Evolutionary conservation across 179 eudicot genomes (phyloP).

Genomic region (Beta lomatogona): DNA sequence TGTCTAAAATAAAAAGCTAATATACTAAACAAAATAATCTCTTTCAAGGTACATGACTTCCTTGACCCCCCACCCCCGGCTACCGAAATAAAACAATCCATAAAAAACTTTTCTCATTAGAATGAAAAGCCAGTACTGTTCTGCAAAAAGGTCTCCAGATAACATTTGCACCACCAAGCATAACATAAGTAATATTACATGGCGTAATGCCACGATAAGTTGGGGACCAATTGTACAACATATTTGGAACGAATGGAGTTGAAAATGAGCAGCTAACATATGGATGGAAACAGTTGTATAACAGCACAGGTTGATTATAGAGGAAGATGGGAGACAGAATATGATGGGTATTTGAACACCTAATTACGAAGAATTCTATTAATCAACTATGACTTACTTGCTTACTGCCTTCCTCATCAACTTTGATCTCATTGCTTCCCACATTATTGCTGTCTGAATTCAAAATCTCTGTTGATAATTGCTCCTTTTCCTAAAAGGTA

Average conservation of each 20-base stretch:
- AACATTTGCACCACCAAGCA: constrained; percentile 14
- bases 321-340: not conserved
- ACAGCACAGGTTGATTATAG: not conserved
- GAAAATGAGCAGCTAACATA: not conserved
- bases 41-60: not conserved
- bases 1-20: not conserved
- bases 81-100: not conserved
- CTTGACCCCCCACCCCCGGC: not conserved
- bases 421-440: constrained; percentile 36
- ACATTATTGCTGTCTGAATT: constrained; percentile 34
- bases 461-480: constrained; percentile 34
- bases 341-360: not conserved
- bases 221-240: not conserved
- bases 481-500: constrained; percentile 49
- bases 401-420: constrained; percentile 32
- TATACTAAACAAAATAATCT: not conserved
- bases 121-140: not conserved
- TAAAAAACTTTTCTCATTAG: not conserved
- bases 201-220: not conserved
- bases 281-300: not conserved
- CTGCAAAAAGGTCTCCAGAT: not conserved
- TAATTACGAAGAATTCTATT: not conserved
- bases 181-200: not conserved
- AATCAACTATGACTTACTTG: constrained; percentile 45
- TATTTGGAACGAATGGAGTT: not conserved